phyloP scores from a whole-genome alignment of 805 yeast genomes.

The Clavispora santaluciae region DNA sequence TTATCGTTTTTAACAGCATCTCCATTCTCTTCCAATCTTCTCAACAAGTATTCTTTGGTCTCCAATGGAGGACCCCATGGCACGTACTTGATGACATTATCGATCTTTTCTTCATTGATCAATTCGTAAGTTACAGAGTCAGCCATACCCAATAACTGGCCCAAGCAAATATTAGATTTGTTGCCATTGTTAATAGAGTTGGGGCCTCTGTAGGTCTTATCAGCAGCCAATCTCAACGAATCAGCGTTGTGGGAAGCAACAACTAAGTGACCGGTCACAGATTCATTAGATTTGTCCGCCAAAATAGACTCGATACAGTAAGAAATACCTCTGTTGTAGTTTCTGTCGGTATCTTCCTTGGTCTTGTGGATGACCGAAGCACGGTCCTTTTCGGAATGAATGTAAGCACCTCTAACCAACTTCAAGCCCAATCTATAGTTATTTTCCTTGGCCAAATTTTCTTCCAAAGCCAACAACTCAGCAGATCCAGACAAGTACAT shows the following conservation, averaged over 20 bases:
- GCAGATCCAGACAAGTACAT: constrained; percentile 78
- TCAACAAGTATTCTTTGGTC: constrained; percentile 80
- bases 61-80: constrained; percentile 98
- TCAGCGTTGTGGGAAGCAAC: constrained; percentile 87
- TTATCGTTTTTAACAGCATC: constrained; percentile 85
- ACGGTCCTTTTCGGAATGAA: constrained; percentile 81
- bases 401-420: constrained; percentile 92
- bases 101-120: constrained; percentile 56
- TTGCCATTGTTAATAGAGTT: constrained; percentile 12
- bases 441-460: constrained; percentile 54
- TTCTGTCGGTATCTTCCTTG: constrained; percentile 74
- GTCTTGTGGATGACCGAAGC: constrained; percentile 61
- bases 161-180: constrained; percentile 68
- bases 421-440: constrained; percentile 78
- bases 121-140: constrained; percentile 80
- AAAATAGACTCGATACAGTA: constrained; percentile 57
- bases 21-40: constrained; percentile 94
- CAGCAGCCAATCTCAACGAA: constrained; percentile 71
- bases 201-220: constrained; percentile 35
- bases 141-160: constrained; percentile 94
- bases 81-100: constrained; percentile 84
- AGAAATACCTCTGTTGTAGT: constrained; percentile 68
- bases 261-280: constrained; percentile 69
- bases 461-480: constrained; percentile 57
- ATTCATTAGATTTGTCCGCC: constrained; percentile 36